Base-by-base conservation (phyloP, 352 stramenopile genomes). In the Phytophthora tubulina region DNA sequence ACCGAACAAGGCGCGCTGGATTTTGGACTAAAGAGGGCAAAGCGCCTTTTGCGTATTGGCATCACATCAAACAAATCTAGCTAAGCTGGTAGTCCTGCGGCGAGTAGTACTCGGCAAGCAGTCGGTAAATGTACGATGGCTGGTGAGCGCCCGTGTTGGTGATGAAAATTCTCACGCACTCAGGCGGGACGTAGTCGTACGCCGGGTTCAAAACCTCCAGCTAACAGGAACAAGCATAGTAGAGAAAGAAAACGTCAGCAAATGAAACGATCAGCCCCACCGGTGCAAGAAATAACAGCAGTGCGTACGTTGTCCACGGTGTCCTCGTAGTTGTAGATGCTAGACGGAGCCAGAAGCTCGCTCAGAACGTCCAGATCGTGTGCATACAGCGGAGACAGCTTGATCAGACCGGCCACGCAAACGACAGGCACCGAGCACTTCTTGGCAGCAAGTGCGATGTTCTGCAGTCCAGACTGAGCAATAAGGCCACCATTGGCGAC, bases 71-170 rank as follows among this genome's bases (percentile, higher is more conserved):
- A 71, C 64, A 65, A 63, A 67, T 63, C 75, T 90, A 94, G 57
- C 75, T 85, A 15, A 96, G 79, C 72, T 95, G 86, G 71, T 96
- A 98, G 84, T 99, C 97, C 70, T 99, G 95, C 48, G 87, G 94
- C 71, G 98, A 97, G 84, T 99, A 99, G 73, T 99, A 99, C 78
- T 99, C 98, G 30, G 95, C 92, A n/a, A 99, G 83, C 66, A 99
- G 80, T 51, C 98, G 89, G 79, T 99, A 99, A 63, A 99, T 98
- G 79, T 99, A 99, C 46, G 94, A 99, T 27, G 98, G 97, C 79
- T 99, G 97, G 72, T 99, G 97, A n/a, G 94, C 95, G 42, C 97
- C 98, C 4, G 97, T 98, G 80, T 99, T 99, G 41, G 98, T 99
- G 51, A 99, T 97, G 76, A 98, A 99, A 39, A 99, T 79, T 70